A percentile compares a stretch with the other conserved stretches of the same genome.
Conservation (phyloP, 1,284 basidiomycete genomes). For the Rhodotorula sp. region DNA sequence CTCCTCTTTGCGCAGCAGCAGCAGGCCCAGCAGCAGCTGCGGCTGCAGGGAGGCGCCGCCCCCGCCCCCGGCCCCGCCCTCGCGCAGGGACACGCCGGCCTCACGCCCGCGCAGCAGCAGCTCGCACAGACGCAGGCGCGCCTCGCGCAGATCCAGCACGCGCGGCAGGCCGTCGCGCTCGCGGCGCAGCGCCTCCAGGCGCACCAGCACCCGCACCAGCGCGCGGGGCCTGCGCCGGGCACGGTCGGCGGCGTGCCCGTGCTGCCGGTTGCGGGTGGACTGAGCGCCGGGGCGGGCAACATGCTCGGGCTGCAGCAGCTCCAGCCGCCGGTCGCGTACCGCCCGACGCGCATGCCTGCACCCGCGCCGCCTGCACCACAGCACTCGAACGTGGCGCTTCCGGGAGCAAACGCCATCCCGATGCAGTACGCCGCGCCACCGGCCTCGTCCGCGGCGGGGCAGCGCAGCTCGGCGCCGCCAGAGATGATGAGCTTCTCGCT, state of each 20-base stretch:
- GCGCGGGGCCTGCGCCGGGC: background rate
- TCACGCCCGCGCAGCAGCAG: background rate
- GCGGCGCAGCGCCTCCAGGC: constrained; percentile 7
- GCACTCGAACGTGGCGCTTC: too few relatives aligned
- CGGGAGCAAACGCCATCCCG: too few relatives aligned
- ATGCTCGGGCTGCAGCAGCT: constrained; percentile 13
- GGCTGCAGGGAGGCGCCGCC: background rate
- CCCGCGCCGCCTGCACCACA: background rate
- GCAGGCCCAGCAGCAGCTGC: background rate
- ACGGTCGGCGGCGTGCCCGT: background rate
- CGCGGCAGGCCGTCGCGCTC: constrained; percentile 10
- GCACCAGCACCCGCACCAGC: constrained; percentile 3
- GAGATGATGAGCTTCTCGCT: too few relatives aligned
- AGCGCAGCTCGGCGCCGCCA: too few relatives aligned
- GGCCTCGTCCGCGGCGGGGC: too few relatives aligned
- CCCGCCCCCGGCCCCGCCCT: background rate
- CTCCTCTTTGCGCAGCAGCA: background rate
- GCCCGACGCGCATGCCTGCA: too few relatives aligned
- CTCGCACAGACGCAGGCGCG: background rate
- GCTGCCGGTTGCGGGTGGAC: background rate
- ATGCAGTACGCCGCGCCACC: too few relatives aligned
- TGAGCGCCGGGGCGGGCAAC: background rate
- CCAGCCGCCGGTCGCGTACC: too few relatives aligned
- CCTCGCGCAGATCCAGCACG: constrained; percentile 4
- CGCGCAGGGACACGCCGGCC: background rate